A percentile compares a stretch with the other conserved stretches of the same genome.
These are phyloP conservation scores for Yarrowia porcina DNA, from an alignment of 805 yeast genomes.

Conservation along the genomic window DNA sequence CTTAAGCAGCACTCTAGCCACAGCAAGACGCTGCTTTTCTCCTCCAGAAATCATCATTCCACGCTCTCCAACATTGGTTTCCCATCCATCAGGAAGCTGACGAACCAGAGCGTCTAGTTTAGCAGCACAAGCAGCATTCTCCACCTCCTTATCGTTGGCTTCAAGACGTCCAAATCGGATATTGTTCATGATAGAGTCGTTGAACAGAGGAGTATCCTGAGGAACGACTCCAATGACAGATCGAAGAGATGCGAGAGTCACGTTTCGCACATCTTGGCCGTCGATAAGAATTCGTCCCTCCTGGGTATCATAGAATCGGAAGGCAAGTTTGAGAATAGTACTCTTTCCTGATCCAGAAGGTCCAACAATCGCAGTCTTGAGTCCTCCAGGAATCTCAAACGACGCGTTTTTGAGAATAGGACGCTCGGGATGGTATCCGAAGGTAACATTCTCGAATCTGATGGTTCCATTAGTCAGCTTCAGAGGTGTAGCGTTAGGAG, in stretches of 20 bases:
- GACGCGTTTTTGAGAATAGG: slow-evolving; percentile 78
- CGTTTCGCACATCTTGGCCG: slow-evolving; percentile 78
- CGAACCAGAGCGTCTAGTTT: slow-evolving; percentile 59
- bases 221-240: slow-evolving; percentile 86
- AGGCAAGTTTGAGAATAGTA: slow-evolving; percentile 75
- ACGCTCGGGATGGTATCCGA: slow-evolving; percentile 86
- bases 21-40: slow-evolving; percentile 92
- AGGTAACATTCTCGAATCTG: slow-evolving; percentile 82
- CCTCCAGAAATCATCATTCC: slow-evolving; percentile 99
- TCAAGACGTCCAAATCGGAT: slow-evolving; percentile 77
- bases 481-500: slow-evolving; percentile 61
- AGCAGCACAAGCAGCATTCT: slow-evolving; percentile 62
- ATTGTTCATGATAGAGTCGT: slow-evolving; percentile 84
- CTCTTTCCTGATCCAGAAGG: slow-evolving; percentile 97
- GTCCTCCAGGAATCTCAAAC: slow-evolving; percentile 85
- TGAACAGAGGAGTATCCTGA: slow-evolving; percentile 94
- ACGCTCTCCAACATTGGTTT: slow-evolving; percentile 87
- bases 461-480: slow-evolving; percentile 70
- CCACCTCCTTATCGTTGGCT: slow-evolving; percentile 71
- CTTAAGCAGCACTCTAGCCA: slow-evolving; percentile 84
- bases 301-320: slow-evolving; percentile 83
- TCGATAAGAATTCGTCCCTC: slow-evolving; percentile 78
- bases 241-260: slow-evolving; percentile 73
- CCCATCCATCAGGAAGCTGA: slow-evolving; percentile 76
- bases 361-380: slow-evolving; percentile 91